Evolutionary conservation across 805 yeast species (phyloP), one percentile per base, ranked within the genome.

Genomic region (Ogataea pini): DNA sequence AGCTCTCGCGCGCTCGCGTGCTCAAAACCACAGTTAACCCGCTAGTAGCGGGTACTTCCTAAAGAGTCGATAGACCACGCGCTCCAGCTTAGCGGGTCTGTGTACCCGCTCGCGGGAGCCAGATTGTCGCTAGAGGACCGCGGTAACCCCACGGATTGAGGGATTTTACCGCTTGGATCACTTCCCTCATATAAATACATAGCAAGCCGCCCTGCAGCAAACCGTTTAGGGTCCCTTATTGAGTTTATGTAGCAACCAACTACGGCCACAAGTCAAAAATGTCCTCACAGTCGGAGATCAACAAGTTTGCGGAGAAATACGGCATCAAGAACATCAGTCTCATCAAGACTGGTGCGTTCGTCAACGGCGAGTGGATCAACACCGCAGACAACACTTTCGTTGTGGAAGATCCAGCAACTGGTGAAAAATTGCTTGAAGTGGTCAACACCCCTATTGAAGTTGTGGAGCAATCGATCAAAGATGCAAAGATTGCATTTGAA

Each of bases 391-490:
- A 72, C 14, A 65, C 75, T 3, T 90, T 89, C 64, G 69, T 73
- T 3, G 95, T 91, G 14, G 65, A 68, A 12, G 89, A 92, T 64
- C 97, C 97, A 4, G 95, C 95, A 0, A 74, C 77, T 20, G 75
- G 71, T 18, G 75, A 75, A 16, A 68, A 72, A 13, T 57, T 83
- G 20, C 77, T 82, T 5, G 68, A 72, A 3, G 85, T 86, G 2
- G 78, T 86, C 8, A 82, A 85, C 28, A 67, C 76, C 9, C 62
- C 65, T 9, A 62, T 71, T 3, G 85, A 79, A 40, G 77, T 72
- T 45, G 79, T 72, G 36, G 64, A 69, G 36, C 61, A 61, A 19
- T 88, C 94, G 2, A 79, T 87, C 49, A 70, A 68, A 13, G 71
- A 72, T 17, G 88, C 92, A 2, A 53, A 68, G 34, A 56, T 45